Percentiles rank a stretch among this genome's conserved stretches.
These are phyloP conservation scores for Wallacemonas sp. DNA, from an alignment of 208 protist genomes.

Conservation along the genomic window DNA sequence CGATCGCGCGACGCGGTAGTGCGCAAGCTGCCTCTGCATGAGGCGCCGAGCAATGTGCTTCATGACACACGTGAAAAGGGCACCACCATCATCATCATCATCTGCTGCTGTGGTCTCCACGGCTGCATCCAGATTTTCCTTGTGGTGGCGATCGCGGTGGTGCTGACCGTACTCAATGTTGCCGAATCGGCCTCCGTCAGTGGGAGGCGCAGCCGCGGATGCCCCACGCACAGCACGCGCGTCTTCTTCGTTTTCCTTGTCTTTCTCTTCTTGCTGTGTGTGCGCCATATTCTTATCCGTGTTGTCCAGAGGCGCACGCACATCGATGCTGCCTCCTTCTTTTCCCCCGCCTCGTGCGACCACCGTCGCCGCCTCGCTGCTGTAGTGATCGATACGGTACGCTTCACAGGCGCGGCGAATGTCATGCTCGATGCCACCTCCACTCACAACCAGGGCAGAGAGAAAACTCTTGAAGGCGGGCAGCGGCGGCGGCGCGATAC, in stretches of 20 bases:
- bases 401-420: constrained; percentile 69
- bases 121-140: constrained; percentile 12
- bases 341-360: background rate
- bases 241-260: too few species aligned
- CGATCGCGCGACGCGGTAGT: background rate
- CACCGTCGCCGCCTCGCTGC: constrained; percentile 27
- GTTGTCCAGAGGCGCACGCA: too few species aligned
- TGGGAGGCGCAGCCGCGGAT: background rate
- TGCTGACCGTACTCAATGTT: constrained; percentile 53
- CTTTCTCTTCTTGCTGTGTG: too few species aligned
- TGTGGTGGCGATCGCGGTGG: background rate
- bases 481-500: constrained; percentile 4
- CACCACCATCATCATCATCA: too few species aligned
- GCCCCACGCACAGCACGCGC: too few species aligned
- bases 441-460: constrained; percentile 71
- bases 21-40: constrained; percentile 29
- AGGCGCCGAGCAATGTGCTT: constrained; percentile 41
- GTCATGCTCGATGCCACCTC: constrained; percentile 89
- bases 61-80: constrained; percentile 72
- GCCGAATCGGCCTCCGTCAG: constrained; percentile 38
- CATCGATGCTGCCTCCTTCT: too few species aligned
- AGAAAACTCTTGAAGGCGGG: constrained; percentile 37
- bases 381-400: constrained; percentile 48
- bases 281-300: too few species aligned
- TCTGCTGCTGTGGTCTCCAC: background rate